Conservation (phyloP, 139 green algal genomes). For the Raphidocelis subcapitata region DNA sequence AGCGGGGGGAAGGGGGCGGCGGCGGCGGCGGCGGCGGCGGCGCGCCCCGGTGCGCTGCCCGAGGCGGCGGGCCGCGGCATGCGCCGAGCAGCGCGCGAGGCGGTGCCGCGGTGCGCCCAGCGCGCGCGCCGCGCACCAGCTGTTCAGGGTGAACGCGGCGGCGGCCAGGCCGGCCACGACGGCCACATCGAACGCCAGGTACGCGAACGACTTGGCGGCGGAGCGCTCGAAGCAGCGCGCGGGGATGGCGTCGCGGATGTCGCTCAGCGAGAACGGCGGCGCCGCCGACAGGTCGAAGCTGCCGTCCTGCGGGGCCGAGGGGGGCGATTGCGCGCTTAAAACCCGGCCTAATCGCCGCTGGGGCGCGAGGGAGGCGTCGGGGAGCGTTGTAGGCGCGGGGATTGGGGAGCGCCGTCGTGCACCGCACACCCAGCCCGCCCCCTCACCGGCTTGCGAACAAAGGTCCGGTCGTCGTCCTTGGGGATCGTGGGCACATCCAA, state of each 20-base stretch:
- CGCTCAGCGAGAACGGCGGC: slow-evolving; percentile 81
- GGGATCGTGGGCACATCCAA: neutral
- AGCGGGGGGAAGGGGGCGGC: too few species aligned
- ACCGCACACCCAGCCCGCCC: neutral
- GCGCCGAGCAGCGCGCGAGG: too few species aligned
- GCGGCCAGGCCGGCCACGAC: slow-evolving; percentile 81
- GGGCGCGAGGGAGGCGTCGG: neutral
- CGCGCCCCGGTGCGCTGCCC: too few species aligned
- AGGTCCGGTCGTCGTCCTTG: neutral
- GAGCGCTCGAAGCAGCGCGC: slow-evolving; percentile 81
- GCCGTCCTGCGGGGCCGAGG: slow-evolving; percentile 30
- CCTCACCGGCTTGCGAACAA: neutral
- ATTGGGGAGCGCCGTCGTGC: neutral
- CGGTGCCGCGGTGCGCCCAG: neutral
- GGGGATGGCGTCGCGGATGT: slow-evolving; percentile 85
- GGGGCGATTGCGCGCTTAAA: neutral
- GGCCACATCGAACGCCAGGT: slow-evolving; percentile 81
- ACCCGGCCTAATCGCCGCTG: neutral
- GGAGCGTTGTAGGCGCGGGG: neutral
- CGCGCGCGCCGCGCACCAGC: slow-evolving; percentile 39
- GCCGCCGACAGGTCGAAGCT: slow-evolving; percentile 55
- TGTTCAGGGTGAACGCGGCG: slow-evolving; percentile 62
- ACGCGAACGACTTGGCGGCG: slow-evolving; percentile 61
- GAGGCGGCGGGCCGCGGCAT: too few species aligned
- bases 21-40: too few species aligned